Conservation (phyloP, 2,329 filamentous ascomycete species). For the Seiridium cupressi region DNA sequence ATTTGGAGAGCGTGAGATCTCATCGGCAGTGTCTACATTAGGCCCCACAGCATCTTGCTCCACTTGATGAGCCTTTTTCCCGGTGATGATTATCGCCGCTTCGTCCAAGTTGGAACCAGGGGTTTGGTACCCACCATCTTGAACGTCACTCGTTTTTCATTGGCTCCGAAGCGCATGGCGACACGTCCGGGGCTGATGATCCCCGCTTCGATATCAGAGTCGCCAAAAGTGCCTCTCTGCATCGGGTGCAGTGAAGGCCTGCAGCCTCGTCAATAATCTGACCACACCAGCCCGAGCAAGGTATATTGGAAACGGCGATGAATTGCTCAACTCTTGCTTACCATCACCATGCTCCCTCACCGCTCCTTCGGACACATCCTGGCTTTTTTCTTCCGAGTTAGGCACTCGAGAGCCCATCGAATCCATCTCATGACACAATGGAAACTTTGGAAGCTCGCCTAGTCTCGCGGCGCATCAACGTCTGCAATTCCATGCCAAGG, state of each 20-base stretch:
- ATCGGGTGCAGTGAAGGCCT: neutral
- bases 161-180: neutral
- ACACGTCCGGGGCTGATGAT: conserved; percentile 3
- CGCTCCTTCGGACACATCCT: too few species aligned
- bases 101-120: neutral
- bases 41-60: neutral
- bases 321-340: too few species aligned
- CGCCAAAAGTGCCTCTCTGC: conserved; percentile 3
- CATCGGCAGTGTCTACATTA: too few species aligned
- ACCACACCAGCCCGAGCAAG: neutral
- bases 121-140: neutral
- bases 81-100: too few species aligned
- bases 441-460: too few species aligned
- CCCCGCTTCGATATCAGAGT: conserved; percentile 9
- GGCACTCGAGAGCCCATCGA: too few species aligned
- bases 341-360: too few species aligned
- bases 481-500: too few species aligned
- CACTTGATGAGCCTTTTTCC: neutral
- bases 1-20: too few species aligned
- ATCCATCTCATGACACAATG: too few species aligned
- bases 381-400: too few species aligned
- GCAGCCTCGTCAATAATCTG: neutral
- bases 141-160: conserved; percentile 7
- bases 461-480: too few species aligned
- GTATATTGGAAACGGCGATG: neutral